A percentile compares a stretch with the other conserved stretches of the same genome.
Evolutionary conservation across 2,329 filamentous ascomycete genomes (phyloP).

Genomic region (Pleoardoris graminearum): DNA sequence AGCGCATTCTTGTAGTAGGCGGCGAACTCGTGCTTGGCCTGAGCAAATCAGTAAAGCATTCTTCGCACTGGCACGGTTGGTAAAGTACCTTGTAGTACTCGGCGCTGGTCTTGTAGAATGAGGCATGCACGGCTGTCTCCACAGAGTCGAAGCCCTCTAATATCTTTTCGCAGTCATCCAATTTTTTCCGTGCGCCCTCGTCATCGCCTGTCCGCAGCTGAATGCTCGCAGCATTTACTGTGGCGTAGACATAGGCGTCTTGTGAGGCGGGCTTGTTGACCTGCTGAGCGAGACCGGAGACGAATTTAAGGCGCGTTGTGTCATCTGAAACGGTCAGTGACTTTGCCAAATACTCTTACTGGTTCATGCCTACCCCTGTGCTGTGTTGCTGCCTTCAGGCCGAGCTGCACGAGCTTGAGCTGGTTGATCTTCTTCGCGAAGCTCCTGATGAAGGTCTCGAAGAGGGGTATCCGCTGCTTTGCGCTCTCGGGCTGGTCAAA

Average conservation of each 20-base stretch:
- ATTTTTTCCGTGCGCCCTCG: slow-evolving; percentile 80
- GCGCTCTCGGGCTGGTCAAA: slow-evolving; percentile 82
- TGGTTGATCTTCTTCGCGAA: slow-evolving; percentile 99
- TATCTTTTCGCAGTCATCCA: slow-evolving; percentile 84
- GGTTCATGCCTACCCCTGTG: slow-evolving; percentile 65
- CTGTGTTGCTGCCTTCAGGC: slow-evolving; percentile 82
- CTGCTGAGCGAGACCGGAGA: slow-evolving; percentile 79
- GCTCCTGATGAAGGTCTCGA: slow-evolving; percentile 91
- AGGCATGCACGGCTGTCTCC: slow-evolving; percentile 91
- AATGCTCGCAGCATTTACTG: slow-evolving; percentile 84
- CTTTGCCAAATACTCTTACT: too few relatives aligned
- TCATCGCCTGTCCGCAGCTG: slow-evolving; percentile 80
- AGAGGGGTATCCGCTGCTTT: slow-evolving; percentile 83
- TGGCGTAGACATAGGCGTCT: slow-evolving; percentile 94
- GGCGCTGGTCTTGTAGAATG: slow-evolving; percentile 94
- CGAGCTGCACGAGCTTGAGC: slow-evolving; percentile 91
- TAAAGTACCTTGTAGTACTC: slow-evolving; percentile 78
- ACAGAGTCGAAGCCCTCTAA: slow-evolving; percentile 92
- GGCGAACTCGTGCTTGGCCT: slow-evolving; percentile 86
- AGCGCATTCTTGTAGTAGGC: slow-evolving; percentile 97
- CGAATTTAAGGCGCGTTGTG: slow-evolving; percentile 81
- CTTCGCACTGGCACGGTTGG: not conserved
- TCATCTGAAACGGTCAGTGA: slow-evolving; percentile 65
- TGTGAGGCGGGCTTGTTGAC: slow-evolving; percentile 91
- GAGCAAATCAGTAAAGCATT: slow-evolving; percentile 4